A percentile compares a stretch with the other conserved stretches of the same genome.
Conservation (phyloP, 1,284 basidiomycete genomes). For the Macrocybe sp. region DNA sequence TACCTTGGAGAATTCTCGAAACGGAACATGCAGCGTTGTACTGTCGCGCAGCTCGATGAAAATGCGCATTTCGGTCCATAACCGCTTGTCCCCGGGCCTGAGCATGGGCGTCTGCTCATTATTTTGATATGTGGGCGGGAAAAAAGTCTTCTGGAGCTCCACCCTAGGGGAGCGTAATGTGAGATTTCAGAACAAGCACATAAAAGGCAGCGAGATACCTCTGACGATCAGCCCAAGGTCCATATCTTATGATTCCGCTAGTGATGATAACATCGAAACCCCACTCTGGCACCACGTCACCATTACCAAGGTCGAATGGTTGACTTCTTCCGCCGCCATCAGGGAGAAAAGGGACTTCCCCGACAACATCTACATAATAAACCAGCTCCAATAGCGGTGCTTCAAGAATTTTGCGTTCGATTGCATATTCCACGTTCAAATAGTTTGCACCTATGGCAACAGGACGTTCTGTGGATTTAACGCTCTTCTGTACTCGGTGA, state of each 20-base stretch:
- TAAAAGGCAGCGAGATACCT: conserved; percentile 39
- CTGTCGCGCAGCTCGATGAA: conserved; percentile 77
- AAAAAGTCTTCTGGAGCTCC: conserved; percentile 76
- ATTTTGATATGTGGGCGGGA: conserved; percentile 75
- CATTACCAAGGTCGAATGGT: conserved; percentile 75
- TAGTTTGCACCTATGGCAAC: conserved; percentile 52
- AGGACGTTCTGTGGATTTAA: conserved; percentile 46
- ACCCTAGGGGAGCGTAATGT: conserved; percentile 37
- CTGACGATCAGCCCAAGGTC: conserved; percentile 93
- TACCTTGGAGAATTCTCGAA: conserved; percentile 83
- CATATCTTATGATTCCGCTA: conserved; percentile 76
- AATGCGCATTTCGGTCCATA: conserved; percentile 75
- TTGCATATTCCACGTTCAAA: conserved; percentile 72
- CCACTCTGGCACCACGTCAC: conserved; percentile 88
- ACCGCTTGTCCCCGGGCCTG: conserved; percentile 72
- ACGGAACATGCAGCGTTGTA: conserved; percentile 77
- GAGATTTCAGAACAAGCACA: neutral
- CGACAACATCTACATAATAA: conserved; percentile 80
- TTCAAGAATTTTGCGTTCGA: conserved; percentile 80
- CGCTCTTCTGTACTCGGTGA: conserved; percentile 25
- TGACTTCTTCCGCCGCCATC: conserved; percentile 35
- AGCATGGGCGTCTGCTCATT: conserved; percentile 50
- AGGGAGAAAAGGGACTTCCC: conserved; percentile 47
- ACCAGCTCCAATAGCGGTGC: conserved; percentile 70
- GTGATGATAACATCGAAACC: conserved; percentile 80